Base-by-base conservation (phyloP, 2,329 filamentous ascomycete species). In the Trichoderma simmonsii region DNA sequence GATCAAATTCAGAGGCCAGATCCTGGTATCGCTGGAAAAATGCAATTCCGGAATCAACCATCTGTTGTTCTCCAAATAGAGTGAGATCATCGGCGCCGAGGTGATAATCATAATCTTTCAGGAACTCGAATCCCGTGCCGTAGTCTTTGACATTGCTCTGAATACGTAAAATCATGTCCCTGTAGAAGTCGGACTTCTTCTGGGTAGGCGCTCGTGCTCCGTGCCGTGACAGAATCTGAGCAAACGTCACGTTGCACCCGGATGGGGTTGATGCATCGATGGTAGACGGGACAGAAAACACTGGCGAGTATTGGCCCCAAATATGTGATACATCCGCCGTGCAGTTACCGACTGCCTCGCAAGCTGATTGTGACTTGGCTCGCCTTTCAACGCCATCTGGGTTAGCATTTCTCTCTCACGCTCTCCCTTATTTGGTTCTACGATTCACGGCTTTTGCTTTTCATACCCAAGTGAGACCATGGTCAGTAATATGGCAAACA, bases 301-400 rank as follows among this genome's bases (percentile, higher is more conserved):
- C 97, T 2, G 94, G 93, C 21, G 93, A 92, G 80, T 97, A 97
- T 80, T 95, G 94, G 71, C 94, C 95, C 93, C 94, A 97, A 70
- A 85, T 87, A 75, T 90, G 91, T 1, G 90, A 89, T 59, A 91
- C 86, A 36, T 86, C 79, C 4, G 87, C 81, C 62, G 86, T 85
- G 80, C 92, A 94, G 66, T 73, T 77, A 15, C 75, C 80, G 18
- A 76, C 74, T 6, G 67, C 68, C 63, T 80, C 76, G 43, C 78
- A 81, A 21, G 74, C 74, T 51, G 73, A 4, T 3, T 36, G 26
- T 54, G 48, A 32, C 36, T 34, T 57, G 56, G 43, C 18, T 34
- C 36, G 54, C 26, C 71, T 70, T 62, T 54, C 15, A 66, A 24
- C 18, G 18, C 21, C 3, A 26, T 36, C 18, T 12, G 5, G 6